Base-by-base conservation (phyloP, 768 basidiomycete species). In the Pleurotus djamor region DNA sequence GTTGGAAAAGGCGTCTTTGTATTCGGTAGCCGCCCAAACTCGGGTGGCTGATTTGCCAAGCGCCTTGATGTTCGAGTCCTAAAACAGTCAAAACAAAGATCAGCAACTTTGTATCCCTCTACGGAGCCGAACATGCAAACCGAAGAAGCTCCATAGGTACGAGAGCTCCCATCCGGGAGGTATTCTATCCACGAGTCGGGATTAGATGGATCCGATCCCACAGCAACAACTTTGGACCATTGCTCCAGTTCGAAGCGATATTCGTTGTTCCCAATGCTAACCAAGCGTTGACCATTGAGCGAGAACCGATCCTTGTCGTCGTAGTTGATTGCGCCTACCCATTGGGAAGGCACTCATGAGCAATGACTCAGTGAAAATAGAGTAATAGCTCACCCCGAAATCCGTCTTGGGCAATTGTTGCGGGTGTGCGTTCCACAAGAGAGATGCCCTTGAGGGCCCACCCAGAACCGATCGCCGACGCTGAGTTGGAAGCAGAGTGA, bases 11-110 rank as follows among this genome's bases (percentile, higher is more conserved):
- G 58, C 58, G n/a, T 61, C 58, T 4, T 28, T 28, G 12, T 43
- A 34, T 51, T 61, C 48, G 5, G 60, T 49, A 36, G 52, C 33
- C 4, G 58, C 58, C 60, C 60, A 61, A 10, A 61, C 58, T 8
- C 60, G 60, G 4, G 58, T 61, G 4, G 58, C 58, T 17, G 43
- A 36, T 37, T 59, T 38, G 8, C 58, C 57, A 7, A 58, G 21
- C 14, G 60, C 60, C 28, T 59, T 61, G 57, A 61, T 59, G 49
- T 59, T 59, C 1, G 60, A 61, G 33, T 61, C 58, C 60, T 61
- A n/a, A 9, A n/a, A 43, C n/a, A 43, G 33, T 1, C 3, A n/a
- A 50, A 13, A 43, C 50, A 14, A 33, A 28, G 47, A 14, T n/a
- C n/a, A 36, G 36, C 16, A 4, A 13, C 13, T 14, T n/a, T 4